A percentile compares a stretch with the other conserved stretches of the same genome.
These are phyloP conservation scores for Ambrosia hybrid DNA, from an alignment of 140 eudicot species.

Conservation along the genomic window DNA sequence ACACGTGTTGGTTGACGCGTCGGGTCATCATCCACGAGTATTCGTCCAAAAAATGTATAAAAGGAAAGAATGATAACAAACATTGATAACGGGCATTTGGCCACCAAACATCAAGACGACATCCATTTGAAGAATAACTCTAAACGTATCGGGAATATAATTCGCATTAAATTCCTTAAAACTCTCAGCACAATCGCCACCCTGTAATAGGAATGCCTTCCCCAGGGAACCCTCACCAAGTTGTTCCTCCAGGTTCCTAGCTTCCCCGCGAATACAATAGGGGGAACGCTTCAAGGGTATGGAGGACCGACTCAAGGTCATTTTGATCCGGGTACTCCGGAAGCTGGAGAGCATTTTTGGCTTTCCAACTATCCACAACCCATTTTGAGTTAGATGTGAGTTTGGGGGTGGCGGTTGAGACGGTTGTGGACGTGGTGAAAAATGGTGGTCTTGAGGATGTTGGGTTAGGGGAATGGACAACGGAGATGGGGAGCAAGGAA, in stretches of 20 bases:
- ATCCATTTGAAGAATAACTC: background rate
- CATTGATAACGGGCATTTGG: background rate
- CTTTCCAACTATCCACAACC: conserved; percentile 62
- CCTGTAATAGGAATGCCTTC: conserved; percentile 70
- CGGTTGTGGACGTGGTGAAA: conserved; percentile 32
- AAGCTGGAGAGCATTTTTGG: conserved; percentile 74
- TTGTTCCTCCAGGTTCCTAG: conserved; percentile 66
- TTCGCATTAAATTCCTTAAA: background rate
- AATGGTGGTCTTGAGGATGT: conserved; percentile 17
- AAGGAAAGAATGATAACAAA: background rate
- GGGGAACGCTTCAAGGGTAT: conserved; percentile 62
- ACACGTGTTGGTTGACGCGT: too few species aligned
- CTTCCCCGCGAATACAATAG: conserved; percentile 83
- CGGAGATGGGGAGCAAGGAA: conserved; percentile 45
- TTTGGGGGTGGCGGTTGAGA: conserved; percentile 23
- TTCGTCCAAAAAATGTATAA: too few species aligned
- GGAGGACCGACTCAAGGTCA: conserved; percentile 57
- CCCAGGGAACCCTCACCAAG: conserved; percentile 83
- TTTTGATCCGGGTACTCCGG: conserved; percentile 69
- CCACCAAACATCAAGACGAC: background rate
- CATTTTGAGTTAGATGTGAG: conserved; percentile 39
- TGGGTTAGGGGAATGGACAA: conserved; percentile 54
- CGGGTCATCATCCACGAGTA: too few species aligned
- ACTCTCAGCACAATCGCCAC: conserved; percentile 41
- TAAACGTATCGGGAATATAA: background rate